These are phyloP conservation scores for Fusarium zealandicum DNA, from an alignment of 2,329 filamentous ascomycete species.

Conservation along the genomic window DNA sequence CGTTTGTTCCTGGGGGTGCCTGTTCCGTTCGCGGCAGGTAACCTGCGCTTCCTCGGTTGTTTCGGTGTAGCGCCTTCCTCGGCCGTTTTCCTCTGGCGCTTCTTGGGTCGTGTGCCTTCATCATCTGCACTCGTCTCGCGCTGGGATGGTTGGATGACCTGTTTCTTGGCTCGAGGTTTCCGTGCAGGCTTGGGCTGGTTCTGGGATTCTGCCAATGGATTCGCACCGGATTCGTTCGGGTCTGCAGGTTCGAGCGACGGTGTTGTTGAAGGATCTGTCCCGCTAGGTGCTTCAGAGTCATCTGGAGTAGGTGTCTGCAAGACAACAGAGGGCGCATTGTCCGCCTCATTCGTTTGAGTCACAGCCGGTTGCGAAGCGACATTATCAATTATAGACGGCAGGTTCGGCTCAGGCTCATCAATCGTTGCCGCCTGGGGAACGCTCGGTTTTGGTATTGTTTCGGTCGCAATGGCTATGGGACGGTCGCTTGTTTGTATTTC, in stretches of 20 bases:
- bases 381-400: not conserved
- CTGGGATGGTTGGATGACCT: constrained; percentile 16
- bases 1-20: constrained; percentile 43
- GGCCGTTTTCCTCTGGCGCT: constrained; percentile 45
- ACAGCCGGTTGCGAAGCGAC: not conserved
- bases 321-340: constrained; percentile 6
- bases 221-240: constrained; percentile 14
- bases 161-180: constrained; percentile 32
- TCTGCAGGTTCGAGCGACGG: constrained; percentile 15
- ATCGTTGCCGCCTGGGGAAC: constrained; percentile 6
- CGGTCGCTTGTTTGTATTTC: not conserved
- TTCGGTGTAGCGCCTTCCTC: constrained; percentile 30
- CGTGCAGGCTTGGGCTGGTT: constrained; percentile 13
- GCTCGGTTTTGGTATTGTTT: constrained; percentile 1
- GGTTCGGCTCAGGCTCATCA: constrained; percentile 14
- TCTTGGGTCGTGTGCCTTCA: constrained; percentile 40
- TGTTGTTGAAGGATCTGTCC: constrained; percentile 24
- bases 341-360: not conserved
- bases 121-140: constrained; percentile 28
- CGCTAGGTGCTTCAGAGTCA: constrained; percentile 20
- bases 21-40: constrained; percentile 35
- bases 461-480: not conserved
- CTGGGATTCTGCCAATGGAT: constrained; percentile 11
- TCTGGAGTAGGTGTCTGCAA: constrained; percentile 24
- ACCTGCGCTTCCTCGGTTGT: constrained; percentile 42